Percentiles rank a stretch among this genome's conserved stretches.
These are phyloP conservation scores for Hypomyces perniciosus DNA, from an alignment of 2,329 filamentous ascomycete genomes.

Conservation along the genomic window DNA sequence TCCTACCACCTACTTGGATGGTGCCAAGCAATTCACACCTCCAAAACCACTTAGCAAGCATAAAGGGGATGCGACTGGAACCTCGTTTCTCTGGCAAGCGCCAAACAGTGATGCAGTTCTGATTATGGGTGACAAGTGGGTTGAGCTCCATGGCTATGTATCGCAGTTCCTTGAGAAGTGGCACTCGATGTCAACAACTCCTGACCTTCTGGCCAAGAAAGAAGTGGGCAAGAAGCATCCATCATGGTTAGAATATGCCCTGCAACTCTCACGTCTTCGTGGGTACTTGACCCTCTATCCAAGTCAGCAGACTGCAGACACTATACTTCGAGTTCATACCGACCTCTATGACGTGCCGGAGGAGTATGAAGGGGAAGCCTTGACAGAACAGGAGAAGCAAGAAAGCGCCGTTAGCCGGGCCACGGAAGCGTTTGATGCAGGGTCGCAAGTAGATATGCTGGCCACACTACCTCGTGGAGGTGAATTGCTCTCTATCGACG, in stretches of 20 bases:
- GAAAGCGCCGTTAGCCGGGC: slow-evolving; percentile 19
- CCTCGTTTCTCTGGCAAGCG: slow-evolving; percentile 76
- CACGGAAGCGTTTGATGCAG: slow-evolving; percentile 35
- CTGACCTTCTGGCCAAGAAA: slow-evolving; percentile 45
- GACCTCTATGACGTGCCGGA: slow-evolving; percentile 71
- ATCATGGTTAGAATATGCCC: slow-evolving; percentile 70
- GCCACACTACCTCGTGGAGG: slow-evolving; percentile 42
- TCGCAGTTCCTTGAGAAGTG: slow-evolving; percentile 52
- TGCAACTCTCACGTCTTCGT: slow-evolving; percentile 68
- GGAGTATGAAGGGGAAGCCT: slow-evolving; percentile 43
- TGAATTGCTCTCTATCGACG: slow-evolving; percentile 35
- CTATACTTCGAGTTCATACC: slow-evolving; percentile 67
- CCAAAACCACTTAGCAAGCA: slow-evolving; percentile 27
- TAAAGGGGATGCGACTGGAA: slow-evolving; percentile 25
- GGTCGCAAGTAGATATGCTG: slow-evolving; percentile 40
- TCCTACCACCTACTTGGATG: slow-evolving; percentile 59
- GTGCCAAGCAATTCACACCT: slow-evolving; percentile 46
- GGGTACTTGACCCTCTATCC: slow-evolving; percentile 81
- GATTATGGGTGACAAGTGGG: slow-evolving; percentile 81
- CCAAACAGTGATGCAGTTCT: slow-evolving; percentile 78
- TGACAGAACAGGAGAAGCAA: slow-evolving; percentile 19
- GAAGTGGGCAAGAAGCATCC: slow-evolving; percentile 62
- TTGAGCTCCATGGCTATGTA: slow-evolving; percentile 76
- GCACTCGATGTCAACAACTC: slow-evolving; percentile 27
- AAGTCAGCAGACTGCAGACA: slow-evolving; percentile 44